Base-by-base conservation (phyloP, 2,329 filamentous ascomycete genomes). In the Curvularia spicifera region DNA sequence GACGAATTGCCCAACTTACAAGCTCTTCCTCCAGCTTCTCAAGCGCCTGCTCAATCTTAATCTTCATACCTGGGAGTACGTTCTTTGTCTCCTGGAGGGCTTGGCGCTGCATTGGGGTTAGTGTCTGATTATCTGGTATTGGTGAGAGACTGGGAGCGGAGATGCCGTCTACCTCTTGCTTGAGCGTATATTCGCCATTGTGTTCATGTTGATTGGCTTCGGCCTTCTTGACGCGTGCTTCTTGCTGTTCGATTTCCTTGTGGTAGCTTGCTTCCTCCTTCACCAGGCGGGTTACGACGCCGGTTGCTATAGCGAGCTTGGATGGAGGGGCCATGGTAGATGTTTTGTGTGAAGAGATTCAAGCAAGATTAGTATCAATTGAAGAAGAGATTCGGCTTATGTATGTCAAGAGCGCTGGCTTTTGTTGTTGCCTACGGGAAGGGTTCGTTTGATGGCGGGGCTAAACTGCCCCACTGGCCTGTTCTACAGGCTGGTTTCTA, bases 251-350 rank as follows among this genome's bases (percentile, higher is more conserved):
- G 20, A 93, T 84, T 78, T 99, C 95, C 74, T 90, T 90, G 82
- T 93, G 90, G 80, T 99, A 98, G 70, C 89, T 94, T 39, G 85
- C 82, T 78, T 97, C 91, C 78, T 99, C 95, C 78, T 96, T 97
- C 66, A 97, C 86, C 47, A 98, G 86, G 58, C 95, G 91, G 69
- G 85, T 83, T 66, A 98, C 87, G 20, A 91, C 87, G 61, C 89
- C 86, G 24, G 91, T 95, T 44, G 90, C 88, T 73, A 97, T 95
- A 70, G 86, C 79, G 75, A 97, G 87, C 67, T 88, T 85, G 1
- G 89, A 88, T 44, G 91, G 90, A 31, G 91, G 84, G 3, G 91
- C 84, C 93, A 97, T 97, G 49, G 50, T 78, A 3, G 8, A 51
- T 9, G 15, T 26, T 48, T 24, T 50, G 49, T 3, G 22, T 5